Percentiles rank a stretch among this genome's conserved stretches.
These are phyloP conservation scores for Pythium dissotocum DNA, from an alignment of 352 stramenopile genomes.

Conservation along the genomic window DNA sequence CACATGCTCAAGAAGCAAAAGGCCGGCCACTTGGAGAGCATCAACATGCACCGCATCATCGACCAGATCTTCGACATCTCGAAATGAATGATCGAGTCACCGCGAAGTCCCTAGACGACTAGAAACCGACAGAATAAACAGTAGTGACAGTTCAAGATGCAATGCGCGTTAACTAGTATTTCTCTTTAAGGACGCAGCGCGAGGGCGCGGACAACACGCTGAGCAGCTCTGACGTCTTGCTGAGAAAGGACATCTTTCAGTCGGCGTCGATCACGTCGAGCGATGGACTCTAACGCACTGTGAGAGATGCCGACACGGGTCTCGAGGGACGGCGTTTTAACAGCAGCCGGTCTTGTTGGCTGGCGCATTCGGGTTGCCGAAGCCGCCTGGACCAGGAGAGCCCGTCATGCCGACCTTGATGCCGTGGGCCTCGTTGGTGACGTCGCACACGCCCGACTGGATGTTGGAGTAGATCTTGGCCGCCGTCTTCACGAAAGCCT, in stretches of 20 bases:
- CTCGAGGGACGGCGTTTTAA: slow-evolving; percentile 38
- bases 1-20: slow-evolving; percentile 87
- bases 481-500: slow-evolving; percentile 95
- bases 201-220: no score
- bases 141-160: not conserved
- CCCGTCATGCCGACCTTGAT: slow-evolving; percentile 91
- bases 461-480: slow-evolving; percentile 97
- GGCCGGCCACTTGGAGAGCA: slow-evolving; percentile 83
- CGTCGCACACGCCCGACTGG: slow-evolving; percentile 92
- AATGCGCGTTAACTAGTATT: not conserved
- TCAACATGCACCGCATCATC: slow-evolving; percentile 86
- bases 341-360: slow-evolving; percentile 74
- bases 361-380: slow-evolving; percentile 73
- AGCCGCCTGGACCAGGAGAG: slow-evolving; percentile 71
- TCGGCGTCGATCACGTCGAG: slow-evolving; percentile 12
- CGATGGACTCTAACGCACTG: slow-evolving; percentile 11
- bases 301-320: not conserved
- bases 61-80: slow-evolving; percentile 84
- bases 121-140: not conserved
- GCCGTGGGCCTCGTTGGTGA: slow-evolving; percentile 93
- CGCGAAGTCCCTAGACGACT: not conserved
- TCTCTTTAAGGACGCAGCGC: not conserved
- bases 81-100: slow-evolving; percentile 44
- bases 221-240: not conserved
- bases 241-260: not conserved